A percentile compares a stretch with the other conserved stretches of the same genome.
These are phyloP conservation scores for Furcasterigmium furcatum DNA, from an alignment of 2,329 filamentous ascomycete genomes.

Conservation along the genomic window DNA sequence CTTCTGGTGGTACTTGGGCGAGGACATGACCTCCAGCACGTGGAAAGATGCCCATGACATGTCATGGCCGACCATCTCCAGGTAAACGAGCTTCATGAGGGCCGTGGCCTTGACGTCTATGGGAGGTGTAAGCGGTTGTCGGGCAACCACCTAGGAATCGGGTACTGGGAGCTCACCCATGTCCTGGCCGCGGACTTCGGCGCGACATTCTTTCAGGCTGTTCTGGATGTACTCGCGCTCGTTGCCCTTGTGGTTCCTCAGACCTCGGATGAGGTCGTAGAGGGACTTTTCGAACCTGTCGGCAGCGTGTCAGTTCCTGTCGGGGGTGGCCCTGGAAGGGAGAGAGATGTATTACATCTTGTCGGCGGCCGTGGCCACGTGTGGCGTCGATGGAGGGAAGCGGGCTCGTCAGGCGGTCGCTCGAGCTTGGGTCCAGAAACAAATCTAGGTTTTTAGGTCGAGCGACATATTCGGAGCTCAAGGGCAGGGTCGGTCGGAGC, in stretches of 20 bases:
- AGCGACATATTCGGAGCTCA: slow-evolving; percentile 1
- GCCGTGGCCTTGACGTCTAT: slow-evolving; percentile 93
- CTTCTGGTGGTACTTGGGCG: slow-evolving; percentile 90
- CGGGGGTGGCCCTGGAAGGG: not conserved
- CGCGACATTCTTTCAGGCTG: slow-evolving; percentile 90
- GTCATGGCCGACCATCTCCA: slow-evolving; percentile 98
- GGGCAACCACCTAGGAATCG: not conserved
- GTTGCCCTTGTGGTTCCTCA: slow-evolving; percentile 92
- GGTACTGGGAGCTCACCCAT: slow-evolving; percentile 67
- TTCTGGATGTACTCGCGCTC: slow-evolving; percentile 95
- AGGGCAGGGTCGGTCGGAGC: not conserved
- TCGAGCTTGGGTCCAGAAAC: not conserved
- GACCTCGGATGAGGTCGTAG: slow-evolving; percentile 95
- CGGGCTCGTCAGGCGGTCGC: not conserved
- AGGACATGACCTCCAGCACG: slow-evolving; percentile 98
- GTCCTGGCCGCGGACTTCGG: slow-evolving; percentile 88
- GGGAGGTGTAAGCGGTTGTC: slow-evolving; percentile 1
- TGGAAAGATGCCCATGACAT: slow-evolving; percentile 99
- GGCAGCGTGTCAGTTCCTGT: not conserved
- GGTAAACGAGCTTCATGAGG: slow-evolving; percentile 90
- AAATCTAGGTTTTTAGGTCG: slow-evolving; percentile 1
- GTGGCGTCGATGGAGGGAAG: not conserved
- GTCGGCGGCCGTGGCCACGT: slow-evolving; percentile 6
- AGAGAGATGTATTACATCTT: slow-evolving; percentile 4
- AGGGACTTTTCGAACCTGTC: slow-evolving; percentile 97